Evolutionary conservation across 2,329 filamentous ascomycete species (phyloP).

Genomic region (Monilinia polystroma): DNA sequence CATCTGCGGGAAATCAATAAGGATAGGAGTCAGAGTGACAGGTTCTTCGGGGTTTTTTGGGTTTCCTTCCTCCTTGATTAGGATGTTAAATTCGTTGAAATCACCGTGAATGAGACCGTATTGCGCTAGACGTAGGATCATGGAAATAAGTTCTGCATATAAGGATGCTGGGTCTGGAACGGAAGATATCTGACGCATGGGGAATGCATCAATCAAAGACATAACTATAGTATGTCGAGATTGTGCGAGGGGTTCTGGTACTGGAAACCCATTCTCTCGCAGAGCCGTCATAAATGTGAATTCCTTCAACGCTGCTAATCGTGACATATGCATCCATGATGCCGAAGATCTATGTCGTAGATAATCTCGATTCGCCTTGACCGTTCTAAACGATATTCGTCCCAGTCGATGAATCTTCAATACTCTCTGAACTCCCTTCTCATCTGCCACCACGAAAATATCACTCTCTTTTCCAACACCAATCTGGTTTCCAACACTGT

Average conservation of each 20-base stretch:
- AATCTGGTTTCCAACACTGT: constrained; percentile 90
- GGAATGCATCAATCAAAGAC: constrained; percentile 88
- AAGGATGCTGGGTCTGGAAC: constrained; percentile 82
- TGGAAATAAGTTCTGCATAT: constrained; percentile 85
- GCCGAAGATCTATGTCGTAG: constrained; percentile 75
- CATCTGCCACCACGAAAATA: constrained; percentile 87
- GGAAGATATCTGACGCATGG: constrained; percentile 80
- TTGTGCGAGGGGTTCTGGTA: constrained; percentile 84
- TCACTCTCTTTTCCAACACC: constrained; percentile 98
- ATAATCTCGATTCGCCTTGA: constrained; percentile 95
- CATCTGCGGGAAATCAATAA: constrained; percentile 99
- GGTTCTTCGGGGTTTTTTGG: constrained; percentile 44
- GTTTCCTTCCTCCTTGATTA: constrained; percentile 72
- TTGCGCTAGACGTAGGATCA: constrained; percentile 80
- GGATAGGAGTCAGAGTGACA: constrained; percentile 68
- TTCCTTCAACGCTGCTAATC: constrained; percentile 90
- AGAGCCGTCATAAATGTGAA: constrained; percentile 92
- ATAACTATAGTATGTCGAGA: constrained; percentile 96
- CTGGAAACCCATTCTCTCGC: constrained; percentile 78
- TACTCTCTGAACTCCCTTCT: constrained; percentile 73
- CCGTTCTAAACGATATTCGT: constrained; percentile 92
- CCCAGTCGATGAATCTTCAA: constrained; percentile 96
- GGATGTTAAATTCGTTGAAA: constrained; percentile 98
- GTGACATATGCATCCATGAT: constrained; percentile 98
- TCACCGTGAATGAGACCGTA: constrained; percentile 95